These are phyloP conservation scores for Climacium dendroides DNA, from an alignment of 225 moss, liverwort and hornwort species.

Conservation along the genomic window DNA sequence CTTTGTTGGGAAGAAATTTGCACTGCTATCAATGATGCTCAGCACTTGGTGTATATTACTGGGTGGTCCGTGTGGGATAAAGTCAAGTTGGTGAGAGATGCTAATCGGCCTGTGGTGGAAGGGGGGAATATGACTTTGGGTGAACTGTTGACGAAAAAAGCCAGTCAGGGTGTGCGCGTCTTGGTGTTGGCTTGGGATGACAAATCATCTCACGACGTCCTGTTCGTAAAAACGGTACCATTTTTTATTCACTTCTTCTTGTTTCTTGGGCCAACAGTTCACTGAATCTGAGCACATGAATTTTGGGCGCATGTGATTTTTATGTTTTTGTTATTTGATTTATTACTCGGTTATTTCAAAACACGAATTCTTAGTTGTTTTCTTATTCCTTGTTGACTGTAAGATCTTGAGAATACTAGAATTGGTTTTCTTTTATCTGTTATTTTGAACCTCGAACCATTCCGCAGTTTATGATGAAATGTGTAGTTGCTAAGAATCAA, in stretches of 20 bases:
- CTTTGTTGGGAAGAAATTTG: conserved; percentile 85
- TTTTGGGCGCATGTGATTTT: not conserved
- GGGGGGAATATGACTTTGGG: conserved; percentile 62
- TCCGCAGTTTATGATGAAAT: not conserved
- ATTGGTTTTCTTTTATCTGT: not conserved
- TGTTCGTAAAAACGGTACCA: conserved; percentile 58
- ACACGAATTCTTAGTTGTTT: not conserved
- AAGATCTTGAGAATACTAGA: not conserved
- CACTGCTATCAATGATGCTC: conserved; percentile 62
- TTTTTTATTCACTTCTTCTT: too few species aligned
- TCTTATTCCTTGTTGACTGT: not conserved
- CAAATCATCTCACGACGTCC: conserved; percentile 75
- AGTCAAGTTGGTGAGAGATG: conserved; percentile 55
- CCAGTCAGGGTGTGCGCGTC: conserved; percentile 77
- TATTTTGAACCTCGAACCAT: not conserved
- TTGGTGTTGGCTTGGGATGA: conserved; percentile 82
- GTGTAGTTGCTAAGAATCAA: not conserved
- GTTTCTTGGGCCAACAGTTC: too few species aligned
- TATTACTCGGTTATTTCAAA: not conserved
- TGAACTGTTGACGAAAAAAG: conserved; percentile 70
- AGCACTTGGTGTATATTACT: conserved; percentile 67
- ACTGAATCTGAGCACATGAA: not conserved
- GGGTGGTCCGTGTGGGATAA: conserved; percentile 91
- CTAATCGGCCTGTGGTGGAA: conserved; percentile 32
- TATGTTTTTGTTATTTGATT: not conserved